Percentiles rank a stretch among this genome's conserved stretches.
Evolutionary conservation across 306 rosid genomes (phyloP).

Genomic region (Dalbergia cultrata): DNA sequence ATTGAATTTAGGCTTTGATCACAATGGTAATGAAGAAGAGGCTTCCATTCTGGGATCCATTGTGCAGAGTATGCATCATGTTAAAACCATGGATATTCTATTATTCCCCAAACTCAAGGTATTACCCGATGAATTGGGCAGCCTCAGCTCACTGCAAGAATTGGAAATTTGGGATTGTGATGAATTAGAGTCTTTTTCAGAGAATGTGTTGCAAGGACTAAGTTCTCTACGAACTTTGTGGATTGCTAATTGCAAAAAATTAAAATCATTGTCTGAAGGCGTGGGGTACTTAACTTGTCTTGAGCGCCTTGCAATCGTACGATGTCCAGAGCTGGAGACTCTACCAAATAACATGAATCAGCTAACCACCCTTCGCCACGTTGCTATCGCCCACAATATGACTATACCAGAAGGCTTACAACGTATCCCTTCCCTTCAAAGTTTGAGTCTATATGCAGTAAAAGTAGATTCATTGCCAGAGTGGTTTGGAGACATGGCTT

Average conservation of each 20-base stretch:
- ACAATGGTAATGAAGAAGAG: not conserved
- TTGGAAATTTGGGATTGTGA: too few species aligned
- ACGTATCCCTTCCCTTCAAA: slow-evolving; percentile 16
- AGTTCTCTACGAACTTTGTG: too few species aligned
- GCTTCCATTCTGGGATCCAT: too few species aligned
- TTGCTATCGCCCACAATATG: fast-evolving
- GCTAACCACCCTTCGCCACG: not conserved
- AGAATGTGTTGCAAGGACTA: too few species aligned
- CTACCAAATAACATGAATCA: slow-evolving; percentile 7
- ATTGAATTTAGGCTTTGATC: too few species aligned
- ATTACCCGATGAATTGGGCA: too few species aligned
- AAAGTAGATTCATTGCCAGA: slow-evolving; percentile 8
- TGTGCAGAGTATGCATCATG: too few species aligned
- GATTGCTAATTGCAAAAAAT: not conserved
- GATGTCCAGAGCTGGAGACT: not conserved
- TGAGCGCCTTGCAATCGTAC: fast-evolving
- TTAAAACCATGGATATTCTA: too few species aligned
- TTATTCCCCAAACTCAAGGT: too few species aligned
- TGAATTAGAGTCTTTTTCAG: too few species aligned
- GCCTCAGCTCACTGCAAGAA: too few species aligned
- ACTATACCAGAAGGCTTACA: not conserved
- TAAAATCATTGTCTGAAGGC: not conserved
- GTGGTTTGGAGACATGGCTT: slow-evolving; percentile 1
- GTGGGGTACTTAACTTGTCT: slow-evolving; percentile 18
- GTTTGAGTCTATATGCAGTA: fast-evolving